Evolutionary conservation across 2,329 filamentous ascomycete genomes (phyloP).

Genomic region (Aspergillus sp.): DNA sequence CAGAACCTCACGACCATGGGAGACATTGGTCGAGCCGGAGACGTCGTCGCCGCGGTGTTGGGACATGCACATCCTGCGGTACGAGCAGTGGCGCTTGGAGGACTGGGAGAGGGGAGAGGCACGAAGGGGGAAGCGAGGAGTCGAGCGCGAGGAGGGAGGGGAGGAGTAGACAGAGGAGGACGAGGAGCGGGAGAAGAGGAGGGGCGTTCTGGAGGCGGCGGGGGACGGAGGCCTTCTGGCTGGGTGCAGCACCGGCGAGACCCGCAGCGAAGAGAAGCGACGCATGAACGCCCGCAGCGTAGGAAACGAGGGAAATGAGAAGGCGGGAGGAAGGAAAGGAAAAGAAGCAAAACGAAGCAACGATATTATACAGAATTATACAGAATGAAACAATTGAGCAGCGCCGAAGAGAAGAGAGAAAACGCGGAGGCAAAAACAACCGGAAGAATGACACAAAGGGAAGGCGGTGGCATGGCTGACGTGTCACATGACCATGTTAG

Average conservation of each 20-base stretch:
- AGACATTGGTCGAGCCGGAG: conserved; percentile 49
- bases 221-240: conserved; percentile 25
- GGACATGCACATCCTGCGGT: conserved; percentile 66
- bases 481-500: too few species aligned
- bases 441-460: background rate
- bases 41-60: conserved; percentile 45
- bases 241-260: conserved; percentile 23
- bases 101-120: conserved; percentile 21
- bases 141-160: conserved; percentile 11
- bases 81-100: conserved; percentile 58
- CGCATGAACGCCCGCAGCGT: conserved; percentile 16
- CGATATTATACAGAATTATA: background rate
- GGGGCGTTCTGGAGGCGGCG: conserved; percentile 18
- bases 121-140: conserved; percentile 13
- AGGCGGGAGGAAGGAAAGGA: conserved; percentile 3
- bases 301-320: conserved; percentile 8
- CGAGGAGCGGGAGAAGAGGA: conserved; percentile 15
- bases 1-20: conserved; percentile 68
- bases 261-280: conserved; percentile 24
- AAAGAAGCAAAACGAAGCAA: background rate
- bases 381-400: conserved; percentile 6
- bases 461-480: background rate
- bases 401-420: conserved; percentile 1
- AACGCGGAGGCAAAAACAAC: background rate
- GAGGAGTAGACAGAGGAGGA: conserved; percentile 16